phyloP scores from a whole-genome alignment of 1,139 yeast genomes.

The Komagataea norvegica region DNA sequence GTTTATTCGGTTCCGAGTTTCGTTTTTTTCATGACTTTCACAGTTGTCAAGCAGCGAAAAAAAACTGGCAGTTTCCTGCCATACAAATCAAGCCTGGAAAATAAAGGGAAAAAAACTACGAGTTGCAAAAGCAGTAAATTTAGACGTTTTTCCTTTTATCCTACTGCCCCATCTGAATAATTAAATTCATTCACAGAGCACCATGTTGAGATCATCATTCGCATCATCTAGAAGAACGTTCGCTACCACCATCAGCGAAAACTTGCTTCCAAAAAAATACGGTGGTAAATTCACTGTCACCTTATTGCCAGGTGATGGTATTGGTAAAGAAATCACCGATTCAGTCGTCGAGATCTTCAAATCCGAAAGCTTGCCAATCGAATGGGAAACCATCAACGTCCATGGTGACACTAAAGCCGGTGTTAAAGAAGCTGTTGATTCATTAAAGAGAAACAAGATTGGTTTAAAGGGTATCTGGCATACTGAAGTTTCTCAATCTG shows the following conservation, averaged over 20 bases:
- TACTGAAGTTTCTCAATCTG: conserved; percentile 75
- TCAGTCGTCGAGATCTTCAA: conserved; percentile 88
- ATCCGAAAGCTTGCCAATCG: conserved; percentile 79
- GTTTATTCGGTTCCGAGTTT: not conserved
- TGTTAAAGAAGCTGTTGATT: conserved; percentile 83
- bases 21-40: conserved; percentile 1
- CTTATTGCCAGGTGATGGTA: conserved; percentile 93
- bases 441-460: conserved; percentile 92
- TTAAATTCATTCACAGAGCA: not conserved
- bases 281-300: conserved; percentile 94
- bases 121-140: conserved; percentile 1
- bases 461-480: conserved; percentile 95
- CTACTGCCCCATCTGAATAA: not conserved
- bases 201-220: conserved; percentile 23
- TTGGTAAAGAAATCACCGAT: conserved; percentile 93
- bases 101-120: not conserved
- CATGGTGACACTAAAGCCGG: conserved; percentile 62
- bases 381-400: conserved; percentile 89
- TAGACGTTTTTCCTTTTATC: not conserved
- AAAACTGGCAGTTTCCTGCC: too few species aligned
- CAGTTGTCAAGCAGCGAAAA: not conserved
- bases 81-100: not conserved
- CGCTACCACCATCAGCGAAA: conserved; percentile 44
- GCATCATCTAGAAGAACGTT: conserved; percentile 30
- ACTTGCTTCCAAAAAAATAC: conserved; percentile 80